Percentiles rank a stretch among this genome's conserved stretches.
These are phyloP conservation scores for Nidularia pulvinata DNA, from an alignment of 768 basidiomycete species.

Conservation along the genomic window DNA sequence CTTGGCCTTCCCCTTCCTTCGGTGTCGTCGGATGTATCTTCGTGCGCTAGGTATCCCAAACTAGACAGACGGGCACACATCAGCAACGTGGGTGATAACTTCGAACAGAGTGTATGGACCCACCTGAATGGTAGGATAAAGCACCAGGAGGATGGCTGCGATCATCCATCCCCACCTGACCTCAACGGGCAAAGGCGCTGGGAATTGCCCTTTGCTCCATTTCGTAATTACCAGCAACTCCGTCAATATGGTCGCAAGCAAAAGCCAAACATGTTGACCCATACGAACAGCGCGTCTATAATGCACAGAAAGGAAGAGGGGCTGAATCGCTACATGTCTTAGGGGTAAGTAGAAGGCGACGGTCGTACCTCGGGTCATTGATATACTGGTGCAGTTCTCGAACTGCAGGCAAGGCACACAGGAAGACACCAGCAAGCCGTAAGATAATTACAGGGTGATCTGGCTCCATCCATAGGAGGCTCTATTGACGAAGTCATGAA, in stretches of 20 bases:
- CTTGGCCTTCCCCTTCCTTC: conserved; percentile 4
- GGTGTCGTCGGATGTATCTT: conserved; percentile 6
- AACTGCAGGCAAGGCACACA: conserved; percentile 86
- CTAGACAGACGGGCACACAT: conserved; percentile 1
- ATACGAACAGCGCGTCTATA: conserved; percentile 78
- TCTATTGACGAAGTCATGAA: conserved; percentile 20
- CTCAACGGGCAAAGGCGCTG: conserved; percentile 55
- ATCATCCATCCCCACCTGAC: conserved; percentile 73
- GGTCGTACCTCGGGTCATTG: conserved; percentile 71
- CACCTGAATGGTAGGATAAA: conserved; percentile 74
- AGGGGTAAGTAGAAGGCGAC: conserved; percentile 5
- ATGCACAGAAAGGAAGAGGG: not conserved
- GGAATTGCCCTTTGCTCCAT: conserved; percentile 77
- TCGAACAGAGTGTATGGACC: conserved; percentile 16
- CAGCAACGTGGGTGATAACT: not conserved
- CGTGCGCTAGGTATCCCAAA: conserved; percentile 6
- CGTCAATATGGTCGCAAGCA: conserved; percentile 84
- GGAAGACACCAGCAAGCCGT: conserved; percentile 72
- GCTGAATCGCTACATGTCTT: conserved; percentile 1
- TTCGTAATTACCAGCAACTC: conserved; percentile 81
- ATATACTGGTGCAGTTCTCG: conserved; percentile 85
- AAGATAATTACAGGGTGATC: conserved; percentile 84
- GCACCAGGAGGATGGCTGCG: conserved; percentile 54
- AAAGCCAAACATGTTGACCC: conserved; percentile 88
- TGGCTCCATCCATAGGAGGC: conserved; percentile 85